Evolutionary conservation across 106 monocot genomes (phyloP).

Genomic region (Acorus calamus): DNA sequence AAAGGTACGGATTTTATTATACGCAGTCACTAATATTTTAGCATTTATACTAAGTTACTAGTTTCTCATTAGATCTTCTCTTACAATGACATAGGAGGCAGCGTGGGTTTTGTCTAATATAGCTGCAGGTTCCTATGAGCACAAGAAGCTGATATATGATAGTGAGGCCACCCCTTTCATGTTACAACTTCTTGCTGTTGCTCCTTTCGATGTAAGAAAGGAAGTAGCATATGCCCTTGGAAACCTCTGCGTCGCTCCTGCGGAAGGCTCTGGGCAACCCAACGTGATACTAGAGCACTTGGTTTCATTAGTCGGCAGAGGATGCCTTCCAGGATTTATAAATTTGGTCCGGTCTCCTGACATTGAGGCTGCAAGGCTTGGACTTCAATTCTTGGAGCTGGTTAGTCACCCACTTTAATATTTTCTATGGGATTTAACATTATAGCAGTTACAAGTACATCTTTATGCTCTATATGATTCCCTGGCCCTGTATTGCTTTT

Average conservation of each 20-base stretch:
- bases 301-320: constrained; percentile 51
- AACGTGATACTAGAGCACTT: constrained; percentile 58
- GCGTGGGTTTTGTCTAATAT: constrained; percentile 90
- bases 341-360: constrained; percentile 80
- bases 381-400: constrained; percentile 92
- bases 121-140: constrained; percentile 71
- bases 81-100: constrained; percentile 49
- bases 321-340: constrained; percentile 77
- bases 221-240: constrained; percentile 86
- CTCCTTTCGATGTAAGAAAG: constrained; percentile 80
- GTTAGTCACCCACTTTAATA: constrained; percentile 26
- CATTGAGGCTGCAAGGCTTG: constrained; percentile 75
- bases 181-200: constrained; percentile 47
- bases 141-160: constrained; percentile 64
- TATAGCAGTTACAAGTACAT: too few relatives aligned
- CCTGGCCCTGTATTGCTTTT: too few relatives aligned
- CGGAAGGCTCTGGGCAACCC: constrained; percentile 25
- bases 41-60: not conserved
- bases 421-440: not conserved
- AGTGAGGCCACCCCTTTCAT: constrained; percentile 59
- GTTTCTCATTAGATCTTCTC: constrained; percentile 1
- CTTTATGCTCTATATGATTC: too few relatives aligned
- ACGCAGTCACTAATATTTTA: not conserved
- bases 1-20: constrained; percentile 41
- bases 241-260: constrained; percentile 78